phyloP scores from a whole-genome alignment of 768 basidiomycete genomes.

The Serpula lacrymans region DNA sequence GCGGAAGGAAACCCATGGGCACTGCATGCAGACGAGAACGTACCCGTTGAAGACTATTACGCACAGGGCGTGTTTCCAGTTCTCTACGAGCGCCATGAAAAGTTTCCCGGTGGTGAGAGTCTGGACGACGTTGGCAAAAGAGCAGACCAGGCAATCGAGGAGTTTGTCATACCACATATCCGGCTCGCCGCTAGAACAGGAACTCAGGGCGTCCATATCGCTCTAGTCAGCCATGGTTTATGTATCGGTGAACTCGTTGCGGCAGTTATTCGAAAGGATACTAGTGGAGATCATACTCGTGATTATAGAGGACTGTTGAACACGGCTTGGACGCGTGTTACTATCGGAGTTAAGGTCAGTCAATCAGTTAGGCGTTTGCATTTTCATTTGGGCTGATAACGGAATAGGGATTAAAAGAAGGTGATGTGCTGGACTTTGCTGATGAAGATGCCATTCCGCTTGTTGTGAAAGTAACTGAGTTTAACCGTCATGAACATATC shows the following conservation, averaged over 20 bases:
- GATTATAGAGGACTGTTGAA: constrained; percentile 55
- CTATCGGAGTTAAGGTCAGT: constrained; percentile 46
- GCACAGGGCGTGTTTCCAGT: constrained; percentile 52
- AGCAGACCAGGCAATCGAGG: constrained; percentile 47
- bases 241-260: constrained; percentile 60
- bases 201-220: constrained; percentile 47
- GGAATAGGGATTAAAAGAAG: constrained; percentile 24
- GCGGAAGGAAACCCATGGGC: constrained; percentile 63
- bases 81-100: constrained; percentile 40
- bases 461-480: constrained; percentile 43
- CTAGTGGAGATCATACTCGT: constrained; percentile 20
- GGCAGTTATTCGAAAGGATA: constrained; percentile 44
- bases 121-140: constrained; percentile 57
- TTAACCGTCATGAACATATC: constrained; percentile 57
- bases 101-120: constrained; percentile 73
- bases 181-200: constrained; percentile 37
- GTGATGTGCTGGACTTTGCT: constrained; percentile 15
- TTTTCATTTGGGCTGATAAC: constrained; percentile 5
- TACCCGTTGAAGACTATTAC: constrained; percentile 44
- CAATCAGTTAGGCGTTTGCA: background rate
- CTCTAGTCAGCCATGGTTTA: constrained; percentile 73
- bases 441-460: constrained; percentile 31
- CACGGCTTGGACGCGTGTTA: constrained; percentile 65
- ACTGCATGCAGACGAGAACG: constrained; percentile 19
- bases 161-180: constrained; percentile 57